Evolutionary conservation across 2,329 filamentous ascomycete species (phyloP), one percentile per base, ranked within the genome.

Genomic region (Apiospora aurea): DNA sequence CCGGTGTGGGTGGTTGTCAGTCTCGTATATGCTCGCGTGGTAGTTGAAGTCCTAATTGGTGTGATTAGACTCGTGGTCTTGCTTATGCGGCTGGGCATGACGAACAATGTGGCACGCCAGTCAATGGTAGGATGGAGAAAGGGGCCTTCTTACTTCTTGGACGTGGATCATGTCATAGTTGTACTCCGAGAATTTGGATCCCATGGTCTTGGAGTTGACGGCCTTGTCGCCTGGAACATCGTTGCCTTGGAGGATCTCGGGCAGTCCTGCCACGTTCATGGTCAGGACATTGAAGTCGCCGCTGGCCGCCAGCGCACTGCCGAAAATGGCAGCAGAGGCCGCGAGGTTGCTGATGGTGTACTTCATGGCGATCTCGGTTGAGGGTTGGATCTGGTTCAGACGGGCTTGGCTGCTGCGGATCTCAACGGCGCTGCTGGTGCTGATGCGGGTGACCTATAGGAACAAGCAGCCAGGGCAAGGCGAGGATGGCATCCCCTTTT

Each of bases 151-250:
- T 73, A 86, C 86, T 83, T 92, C 91, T 78, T 93, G 91, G 18
- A 91, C 82, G 74, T 93, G 85, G 77, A 92, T 89, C 41, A 93
- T 81, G 75, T 91, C 89, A 80, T 89, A 91, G 71, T 81, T 85
- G 72, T 90, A 87, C 76, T 87, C 74, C 6, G 87, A 82, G 75
- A 93, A 89, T 70, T 87, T 83, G 5, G 83, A 78, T 0, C 91
- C 91, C 68, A 92, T 91, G 41, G 81, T 79, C 13, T 82, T 82
- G 1, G 89, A 84, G 79, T 92, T 92, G 8, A 83, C 84, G 0
- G 83, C 81, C 81, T 92, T 92, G 79, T 91, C 87, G 29, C 91
- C 90, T 1, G 88, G 85, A 1, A 91, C 86, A 5, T 86, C 89
- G 77, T 92, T 92, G 76, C 78, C 79, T 73, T 92, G 88, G 67